phyloP scores from a whole-genome alignment of 495 filamentous ascomycete species.

The Tuber aestivum region DNA sequence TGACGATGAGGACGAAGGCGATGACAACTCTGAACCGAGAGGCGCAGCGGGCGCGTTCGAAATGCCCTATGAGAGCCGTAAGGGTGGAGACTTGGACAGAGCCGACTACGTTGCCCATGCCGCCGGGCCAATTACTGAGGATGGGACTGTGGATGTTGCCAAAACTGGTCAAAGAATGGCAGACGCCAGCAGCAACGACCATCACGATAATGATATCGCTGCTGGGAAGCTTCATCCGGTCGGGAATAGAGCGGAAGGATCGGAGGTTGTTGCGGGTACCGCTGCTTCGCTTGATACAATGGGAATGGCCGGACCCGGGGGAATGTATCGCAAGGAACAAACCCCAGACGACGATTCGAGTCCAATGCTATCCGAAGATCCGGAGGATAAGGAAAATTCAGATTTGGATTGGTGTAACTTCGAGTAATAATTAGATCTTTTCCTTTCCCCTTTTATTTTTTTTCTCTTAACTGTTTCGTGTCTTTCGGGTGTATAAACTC shows the following conservation, averaged over 20 bases:
- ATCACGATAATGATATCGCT: neutral
- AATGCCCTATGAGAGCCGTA: too few relatives aligned
- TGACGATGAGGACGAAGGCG: neutral
- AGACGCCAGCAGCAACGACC: neutral
- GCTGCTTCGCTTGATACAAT: neutral
- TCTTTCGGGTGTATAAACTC: neutral
- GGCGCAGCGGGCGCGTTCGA: neutral
- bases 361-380: neutral
- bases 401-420: neutral
- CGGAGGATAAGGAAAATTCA: neutral
- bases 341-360: neutral
- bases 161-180: neutral
- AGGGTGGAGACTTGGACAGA: neutral
- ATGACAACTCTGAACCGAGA: neutral
- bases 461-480: neutral
- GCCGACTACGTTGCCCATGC: neutral
- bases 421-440: neutral
- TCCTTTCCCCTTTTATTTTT: neutral
- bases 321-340: neutral
- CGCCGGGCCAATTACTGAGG: neutral
- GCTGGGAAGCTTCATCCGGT: neutral
- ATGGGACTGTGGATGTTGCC: neutral
- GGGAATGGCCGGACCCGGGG: neutral
- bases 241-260: neutral
- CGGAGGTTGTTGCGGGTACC: neutral